A percentile compares a stretch with the other conserved stretches of the same genome.
phyloP scores from a whole-genome alignment of 1,139 yeast genomes.

The Entelexis paramagnoliae region DNA sequence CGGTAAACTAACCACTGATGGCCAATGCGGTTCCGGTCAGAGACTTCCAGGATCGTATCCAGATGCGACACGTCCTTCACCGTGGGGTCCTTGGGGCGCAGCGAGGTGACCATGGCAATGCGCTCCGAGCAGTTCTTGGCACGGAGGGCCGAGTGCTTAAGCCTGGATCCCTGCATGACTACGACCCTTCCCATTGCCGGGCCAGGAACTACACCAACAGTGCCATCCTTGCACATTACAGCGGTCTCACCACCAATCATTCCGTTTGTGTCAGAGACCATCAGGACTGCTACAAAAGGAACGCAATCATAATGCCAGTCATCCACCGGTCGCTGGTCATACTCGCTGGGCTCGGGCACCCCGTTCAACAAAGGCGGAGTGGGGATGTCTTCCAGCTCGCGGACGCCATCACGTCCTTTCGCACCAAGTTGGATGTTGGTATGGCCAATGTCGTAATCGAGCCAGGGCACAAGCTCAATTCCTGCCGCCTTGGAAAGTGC shows the following conservation, averaged over 20 bases:
- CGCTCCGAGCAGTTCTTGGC: constrained; percentile 46
- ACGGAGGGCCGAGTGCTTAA: constrained; percentile 49
- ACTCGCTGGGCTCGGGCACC: constrained; percentile 10
- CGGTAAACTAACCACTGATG: constrained; percentile 41
- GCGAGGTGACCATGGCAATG: constrained; percentile 43
- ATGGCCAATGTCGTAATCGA: constrained; percentile 49
- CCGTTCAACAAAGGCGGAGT: constrained; percentile 7
- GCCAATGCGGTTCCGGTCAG: constrained; percentile 35
- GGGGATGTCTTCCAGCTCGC: constrained; percentile 12
- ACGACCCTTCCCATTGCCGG: constrained; percentile 48
- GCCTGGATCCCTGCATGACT: constrained; percentile 46
- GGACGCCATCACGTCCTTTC: constrained; percentile 14
- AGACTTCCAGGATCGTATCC: constrained; percentile 37
- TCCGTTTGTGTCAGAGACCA: constrained; percentile 46
- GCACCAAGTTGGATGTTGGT: constrained; percentile 31
- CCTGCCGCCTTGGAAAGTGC: constrained; percentile 46
- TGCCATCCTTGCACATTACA: constrained; percentile 39
- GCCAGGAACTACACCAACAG: constrained; percentile 41
- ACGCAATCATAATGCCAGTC: constrained; percentile 53
- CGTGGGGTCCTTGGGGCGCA: constrained; percentile 37
- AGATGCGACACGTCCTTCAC: constrained; percentile 36
- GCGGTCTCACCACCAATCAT: constrained; percentile 54
- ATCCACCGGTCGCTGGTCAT: constrained; percentile 23
- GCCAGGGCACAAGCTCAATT: constrained; percentile 41
- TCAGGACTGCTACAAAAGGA: constrained; percentile 54